phyloP scores from a whole-genome alignment of 345 rosid genomes.

The Gynandropsis gynandra region DNA sequence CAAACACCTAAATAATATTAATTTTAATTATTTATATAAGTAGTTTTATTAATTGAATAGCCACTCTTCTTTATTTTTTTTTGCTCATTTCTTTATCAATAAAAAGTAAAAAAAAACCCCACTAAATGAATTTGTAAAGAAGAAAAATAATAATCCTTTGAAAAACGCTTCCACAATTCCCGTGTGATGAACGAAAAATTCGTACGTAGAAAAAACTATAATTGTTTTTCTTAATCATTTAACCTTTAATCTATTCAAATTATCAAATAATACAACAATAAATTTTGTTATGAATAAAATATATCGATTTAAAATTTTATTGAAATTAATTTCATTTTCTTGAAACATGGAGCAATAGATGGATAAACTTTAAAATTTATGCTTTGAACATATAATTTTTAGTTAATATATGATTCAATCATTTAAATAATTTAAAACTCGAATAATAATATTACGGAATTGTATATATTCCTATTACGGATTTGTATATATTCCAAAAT shows the following conservation, averaged over 20 bases:
- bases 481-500: too few relatives aligned
- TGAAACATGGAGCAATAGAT: too few relatives aligned
- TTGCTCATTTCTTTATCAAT: conserved; percentile 13
- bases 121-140: not conserved
- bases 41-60: conserved; percentile 8
- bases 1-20: conserved; percentile 16
- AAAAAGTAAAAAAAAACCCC: conserved; percentile 4
- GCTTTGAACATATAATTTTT: too few relatives aligned
- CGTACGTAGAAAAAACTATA: not conserved
- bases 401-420: too few relatives aligned
- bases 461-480: too few relatives aligned
- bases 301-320: too few relatives aligned
- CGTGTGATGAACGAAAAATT: conserved; percentile 4
- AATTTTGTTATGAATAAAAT: too few relatives aligned
- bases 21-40: conserved; percentile 1
- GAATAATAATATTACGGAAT: too few relatives aligned
- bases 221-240: conserved; percentile 2
- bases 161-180: conserved; percentile 4
- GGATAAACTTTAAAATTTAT: too few relatives aligned
- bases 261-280: not conserved
- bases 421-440: too few relatives aligned
- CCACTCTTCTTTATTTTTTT: conserved; percentile 1
- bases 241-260: not conserved
- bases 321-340: too few relatives aligned
- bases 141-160: conserved; percentile 11